phyloP scores from a whole-genome alignment of 768 basidiomycete genomes.

The Russula sp. region DNA sequence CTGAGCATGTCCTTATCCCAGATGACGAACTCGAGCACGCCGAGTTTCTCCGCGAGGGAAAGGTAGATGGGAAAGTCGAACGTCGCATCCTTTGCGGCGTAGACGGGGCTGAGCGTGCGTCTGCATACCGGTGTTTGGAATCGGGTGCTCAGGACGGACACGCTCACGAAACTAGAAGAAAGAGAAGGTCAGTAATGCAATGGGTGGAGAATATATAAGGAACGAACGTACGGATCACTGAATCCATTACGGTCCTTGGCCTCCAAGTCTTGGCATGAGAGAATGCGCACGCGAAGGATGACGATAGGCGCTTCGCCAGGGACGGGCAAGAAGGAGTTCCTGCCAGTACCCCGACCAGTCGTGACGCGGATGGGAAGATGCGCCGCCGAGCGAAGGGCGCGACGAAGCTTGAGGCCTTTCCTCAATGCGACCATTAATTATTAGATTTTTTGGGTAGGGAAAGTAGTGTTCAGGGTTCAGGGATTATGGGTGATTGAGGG shows the following conservation, averaged over 20 bases:
- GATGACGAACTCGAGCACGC: slow-evolving; percentile 74
- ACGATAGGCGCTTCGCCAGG: slow-evolving; percentile 63
- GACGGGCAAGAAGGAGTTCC: slow-evolving; percentile 35
- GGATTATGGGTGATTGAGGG: too few species aligned
- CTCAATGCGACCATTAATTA: slow-evolving; percentile 23
- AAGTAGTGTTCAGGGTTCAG: too few species aligned
- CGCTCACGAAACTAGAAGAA: slow-evolving; percentile 55
- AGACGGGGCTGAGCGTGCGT: slow-evolving; percentile 62
- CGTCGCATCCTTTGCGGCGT: slow-evolving; percentile 60
- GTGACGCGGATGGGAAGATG: slow-evolving; percentile 44
- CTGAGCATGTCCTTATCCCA: slow-evolving; percentile 91
- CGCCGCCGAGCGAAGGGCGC: slow-evolving; percentile 55
- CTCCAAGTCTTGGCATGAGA: slow-evolving; percentile 53
- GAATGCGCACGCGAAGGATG: slow-evolving; percentile 57
- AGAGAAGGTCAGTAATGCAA: not conserved
- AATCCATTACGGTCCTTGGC: slow-evolving; percentile 60
- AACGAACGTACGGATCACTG: slow-evolving; percentile 66
- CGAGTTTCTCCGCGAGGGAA: slow-evolving; percentile 62
- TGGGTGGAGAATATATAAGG: not conserved
- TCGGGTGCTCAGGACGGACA: slow-evolving; percentile 49
- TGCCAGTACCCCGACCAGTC: slow-evolving; percentile 33
- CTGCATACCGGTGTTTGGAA: slow-evolving; percentile 73
- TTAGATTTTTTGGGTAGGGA: too few species aligned
- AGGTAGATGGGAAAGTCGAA: slow-evolving; percentile 87
- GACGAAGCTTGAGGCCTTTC: slow-evolving; percentile 44